Evolutionary conservation across 345 rosid genomes (phyloP).

Genomic region (Cochlearia excelsa): DNA sequence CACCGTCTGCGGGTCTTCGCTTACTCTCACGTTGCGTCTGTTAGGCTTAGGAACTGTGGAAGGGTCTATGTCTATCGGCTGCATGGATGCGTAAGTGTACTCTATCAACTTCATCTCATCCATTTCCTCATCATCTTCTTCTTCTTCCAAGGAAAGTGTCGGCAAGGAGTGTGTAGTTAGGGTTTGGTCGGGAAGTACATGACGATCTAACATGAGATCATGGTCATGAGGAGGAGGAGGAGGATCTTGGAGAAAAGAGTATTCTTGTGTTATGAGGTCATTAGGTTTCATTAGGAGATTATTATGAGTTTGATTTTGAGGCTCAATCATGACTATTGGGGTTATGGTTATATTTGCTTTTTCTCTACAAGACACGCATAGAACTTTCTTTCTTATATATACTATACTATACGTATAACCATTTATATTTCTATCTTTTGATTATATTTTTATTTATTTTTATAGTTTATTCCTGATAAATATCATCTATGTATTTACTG

Average conservation of each 20-base stretch:
- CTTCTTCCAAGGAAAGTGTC: conserved; percentile 26
- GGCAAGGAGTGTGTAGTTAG: conserved; percentile 25
- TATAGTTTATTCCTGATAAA: no score
- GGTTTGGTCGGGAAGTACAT: conserved; percentile 23
- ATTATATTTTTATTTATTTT: no score
- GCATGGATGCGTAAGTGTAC: conserved; percentile 89
- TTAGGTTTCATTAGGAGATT: conserved; percentile 34
- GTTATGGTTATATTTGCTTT: neutral
- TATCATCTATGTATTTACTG: no score
- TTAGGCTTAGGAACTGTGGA: conserved; percentile 69
- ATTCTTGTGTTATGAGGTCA: conserved; percentile 36
- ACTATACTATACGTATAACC: no score
- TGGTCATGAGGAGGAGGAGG: conserved; percentile 3
- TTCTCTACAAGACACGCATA: no score
- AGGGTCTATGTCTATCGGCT: conserved; percentile 88
- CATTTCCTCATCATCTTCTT: conserved; percentile 71
- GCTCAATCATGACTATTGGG: conserved; percentile 34
- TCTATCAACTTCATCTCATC: conserved; percentile 86
- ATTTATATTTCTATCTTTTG: no score
- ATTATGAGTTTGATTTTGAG: conserved; percentile 11
- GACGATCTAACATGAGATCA: conserved; percentile 26
- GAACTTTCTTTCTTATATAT: no score
- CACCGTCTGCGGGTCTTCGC: conserved; percentile 92
- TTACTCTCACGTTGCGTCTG: conserved; percentile 78
- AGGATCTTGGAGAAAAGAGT: conserved; percentile 35